Evolutionary conservation across 2,329 filamentous ascomycete species (phyloP).

Genomic region (Sporothrix schenckii): DNA sequence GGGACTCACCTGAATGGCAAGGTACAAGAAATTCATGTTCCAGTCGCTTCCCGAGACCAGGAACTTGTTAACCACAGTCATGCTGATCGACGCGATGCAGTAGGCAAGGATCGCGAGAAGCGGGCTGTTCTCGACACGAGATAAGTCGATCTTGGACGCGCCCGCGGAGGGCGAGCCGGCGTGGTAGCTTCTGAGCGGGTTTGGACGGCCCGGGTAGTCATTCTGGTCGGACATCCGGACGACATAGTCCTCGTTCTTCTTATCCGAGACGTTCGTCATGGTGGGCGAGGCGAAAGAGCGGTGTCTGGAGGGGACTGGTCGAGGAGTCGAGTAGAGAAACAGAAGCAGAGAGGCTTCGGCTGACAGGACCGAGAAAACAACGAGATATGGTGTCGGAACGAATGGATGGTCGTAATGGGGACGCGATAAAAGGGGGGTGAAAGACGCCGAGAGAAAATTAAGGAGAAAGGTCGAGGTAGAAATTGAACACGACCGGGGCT

Average conservation of each 20-base stretch:
- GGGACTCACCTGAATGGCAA: slow-evolving; percentile 77
- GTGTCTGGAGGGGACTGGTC: neutral
- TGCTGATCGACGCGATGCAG: slow-evolving; percentile 94
- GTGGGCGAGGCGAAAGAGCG: neutral
- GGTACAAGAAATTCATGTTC: slow-evolving; percentile 95
- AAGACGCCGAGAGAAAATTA: neutral
- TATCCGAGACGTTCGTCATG: slow-evolving; percentile 70
- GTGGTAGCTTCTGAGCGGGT: slow-evolving; percentile 41
- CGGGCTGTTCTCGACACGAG: slow-evolving; percentile 72
- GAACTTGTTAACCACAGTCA: slow-evolving; percentile 99
- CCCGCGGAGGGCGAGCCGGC: neutral
- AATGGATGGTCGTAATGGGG: neutral
- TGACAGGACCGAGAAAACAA: neutral
- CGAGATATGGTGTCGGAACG: neutral
- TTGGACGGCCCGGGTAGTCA: slow-evolving; percentile 51
- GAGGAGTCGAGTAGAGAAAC: neutral
- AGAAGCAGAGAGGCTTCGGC: neutral
- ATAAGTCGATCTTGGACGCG: slow-evolving; percentile 37
- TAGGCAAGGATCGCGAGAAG: slow-evolving; percentile 82
- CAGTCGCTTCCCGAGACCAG: slow-evolving; percentile 87
- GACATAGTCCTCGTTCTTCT: slow-evolving; percentile 82
- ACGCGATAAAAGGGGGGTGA: slow-evolving; percentile 6
- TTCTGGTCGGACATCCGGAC: slow-evolving; percentile 58
- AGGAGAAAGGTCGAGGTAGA: neutral
- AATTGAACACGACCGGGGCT: neutral